These are phyloP conservation scores for Capsicum pubescens DNA, from an alignment of 257 asterid genomes.

Conservation along the genomic window DNA sequence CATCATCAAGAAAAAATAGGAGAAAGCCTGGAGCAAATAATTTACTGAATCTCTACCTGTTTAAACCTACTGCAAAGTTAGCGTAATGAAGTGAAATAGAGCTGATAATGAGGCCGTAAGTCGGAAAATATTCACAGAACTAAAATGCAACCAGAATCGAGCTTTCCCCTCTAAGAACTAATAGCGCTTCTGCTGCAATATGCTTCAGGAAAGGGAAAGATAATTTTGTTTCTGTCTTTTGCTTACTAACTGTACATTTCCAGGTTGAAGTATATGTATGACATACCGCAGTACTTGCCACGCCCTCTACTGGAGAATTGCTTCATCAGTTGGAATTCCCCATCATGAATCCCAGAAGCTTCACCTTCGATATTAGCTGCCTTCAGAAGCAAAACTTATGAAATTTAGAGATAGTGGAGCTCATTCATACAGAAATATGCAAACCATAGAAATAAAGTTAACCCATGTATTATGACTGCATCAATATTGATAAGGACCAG, in stretches of 20 bases:
- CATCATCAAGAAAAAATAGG: not conserved
- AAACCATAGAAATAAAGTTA: not conserved
- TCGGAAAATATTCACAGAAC: not conserved
- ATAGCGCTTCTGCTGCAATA: constrained; percentile 12
- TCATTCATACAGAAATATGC: not conserved
- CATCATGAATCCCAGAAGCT: constrained; percentile 68
- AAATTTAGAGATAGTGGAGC: not conserved
- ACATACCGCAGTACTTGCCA: constrained; percentile 71
- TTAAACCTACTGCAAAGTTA: not conserved
- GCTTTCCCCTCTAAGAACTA: not conserved
- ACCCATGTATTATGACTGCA: not conserved
- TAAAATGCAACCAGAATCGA: not conserved
- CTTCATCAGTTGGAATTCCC: constrained; percentile 78
- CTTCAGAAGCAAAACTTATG: constrained; percentile 46
- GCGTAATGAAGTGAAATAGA: constrained; percentile 15
- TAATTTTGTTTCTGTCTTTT: not conserved
- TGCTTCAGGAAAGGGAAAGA: not conserved
- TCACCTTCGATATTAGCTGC: constrained; percentile 79
- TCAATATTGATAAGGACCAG: not conserved
- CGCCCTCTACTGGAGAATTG: constrained; percentile 58
- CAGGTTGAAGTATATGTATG: constrained; percentile 28
- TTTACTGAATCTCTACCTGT: not conserved
- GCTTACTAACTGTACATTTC: not conserved
- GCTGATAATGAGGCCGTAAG: not conserved
- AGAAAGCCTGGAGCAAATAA: not conserved